These are phyloP conservation scores for Colletotrichum somersetense DNA, from an alignment of 2,329 filamentous ascomycete genomes.

Conservation along the genomic window DNA sequence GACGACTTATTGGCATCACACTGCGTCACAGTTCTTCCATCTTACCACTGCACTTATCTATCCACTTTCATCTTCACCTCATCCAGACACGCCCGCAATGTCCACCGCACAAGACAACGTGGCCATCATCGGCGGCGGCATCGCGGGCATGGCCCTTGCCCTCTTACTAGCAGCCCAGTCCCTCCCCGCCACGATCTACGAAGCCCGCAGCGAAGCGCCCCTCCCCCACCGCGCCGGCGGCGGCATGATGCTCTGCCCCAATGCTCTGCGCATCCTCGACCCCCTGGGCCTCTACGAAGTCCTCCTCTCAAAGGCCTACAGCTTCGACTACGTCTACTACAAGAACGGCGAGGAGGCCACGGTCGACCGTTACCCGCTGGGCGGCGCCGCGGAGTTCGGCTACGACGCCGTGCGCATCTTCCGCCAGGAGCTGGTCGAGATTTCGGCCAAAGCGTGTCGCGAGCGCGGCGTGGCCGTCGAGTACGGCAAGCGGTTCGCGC, in stretches of 20 bases:
- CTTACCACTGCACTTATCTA: neutral
- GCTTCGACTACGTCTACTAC: slow-evolving; percentile 65
- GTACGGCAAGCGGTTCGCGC: slow-evolving; percentile 59
- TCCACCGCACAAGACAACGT: slow-evolving; percentile 10
- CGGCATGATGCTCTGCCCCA: slow-evolving; percentile 71
- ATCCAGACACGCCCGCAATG: neutral
- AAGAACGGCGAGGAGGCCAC: slow-evolving; percentile 51
- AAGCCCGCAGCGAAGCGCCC: slow-evolving; percentile 54
- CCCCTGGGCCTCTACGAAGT: slow-evolving; percentile 60
- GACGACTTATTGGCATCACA: neutral
- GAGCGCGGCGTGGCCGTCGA: slow-evolving; percentile 54
- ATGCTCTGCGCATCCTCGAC: slow-evolving; percentile 67
- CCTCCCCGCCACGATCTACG: slow-evolving; percentile 65
- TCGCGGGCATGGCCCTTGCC: slow-evolving; percentile 55
- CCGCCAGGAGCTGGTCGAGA: slow-evolving; percentile 46
- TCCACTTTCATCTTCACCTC: neutral
- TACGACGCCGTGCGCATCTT: slow-evolving; percentile 68
- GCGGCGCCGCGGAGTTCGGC: slow-evolving; percentile 60
- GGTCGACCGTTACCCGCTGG: slow-evolving; percentile 62
- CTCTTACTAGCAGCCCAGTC: slow-evolving; percentile 64
- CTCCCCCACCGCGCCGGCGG: slow-evolving; percentile 62
- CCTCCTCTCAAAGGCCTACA: slow-evolving; percentile 59
- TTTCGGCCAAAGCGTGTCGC: slow-evolving; percentile 51
- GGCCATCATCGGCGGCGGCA: slow-evolving; percentile 38
- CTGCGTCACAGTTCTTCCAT: neutral